Base-by-base conservation (phyloP, 306 rosid genomes). In the Castanea crenata region DNA sequence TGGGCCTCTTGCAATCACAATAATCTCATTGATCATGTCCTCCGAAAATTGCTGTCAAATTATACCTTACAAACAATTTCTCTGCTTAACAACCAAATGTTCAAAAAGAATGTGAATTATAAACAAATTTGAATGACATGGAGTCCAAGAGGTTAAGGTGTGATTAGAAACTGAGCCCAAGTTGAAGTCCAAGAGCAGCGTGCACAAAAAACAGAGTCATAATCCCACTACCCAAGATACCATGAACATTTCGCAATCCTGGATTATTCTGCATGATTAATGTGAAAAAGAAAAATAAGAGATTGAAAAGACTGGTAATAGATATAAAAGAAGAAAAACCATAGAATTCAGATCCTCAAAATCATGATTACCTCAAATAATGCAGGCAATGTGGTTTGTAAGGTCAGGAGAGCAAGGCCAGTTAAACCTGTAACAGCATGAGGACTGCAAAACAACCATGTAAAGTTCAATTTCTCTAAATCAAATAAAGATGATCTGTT, bases 171-270 rank as follows among this genome's bases (percentile, higher is more conserved):
- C 98, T 89, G 52, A 92, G 86, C 79, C 93, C 95, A 69, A 94
- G 86, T 82, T 89, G 99, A 75, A 92, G 92, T 71, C 99, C 99
- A 73, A 95, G 87, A 61, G 92, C 92, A 78, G 90, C 93, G 74
- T 92, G 97, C 79, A 95, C 76, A 21, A 95, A 86, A 88, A 94
- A 92, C 56, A 94, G 85, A 11, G 97, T 88, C 97, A 92, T 95
- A 83, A 92, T 95, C 72, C 97, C 88, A 79, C 97, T 89, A 35
- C 97, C 98, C 88, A 92, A 84, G 69, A 95, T 81, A 58, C 97
- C 97, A 77, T 92, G 99, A 78, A 86, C 87, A 79, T 77, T 91
- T 85, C 97, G 82, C 13, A 94, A 75, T 77, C 91, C 90, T 19
- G 96, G 97, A 83, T 89, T 92, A 41, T 81, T 94, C 99, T 94